Conservation (phyloP, 176 grass and related monocot species). For the Musa itinerans region DNA sequence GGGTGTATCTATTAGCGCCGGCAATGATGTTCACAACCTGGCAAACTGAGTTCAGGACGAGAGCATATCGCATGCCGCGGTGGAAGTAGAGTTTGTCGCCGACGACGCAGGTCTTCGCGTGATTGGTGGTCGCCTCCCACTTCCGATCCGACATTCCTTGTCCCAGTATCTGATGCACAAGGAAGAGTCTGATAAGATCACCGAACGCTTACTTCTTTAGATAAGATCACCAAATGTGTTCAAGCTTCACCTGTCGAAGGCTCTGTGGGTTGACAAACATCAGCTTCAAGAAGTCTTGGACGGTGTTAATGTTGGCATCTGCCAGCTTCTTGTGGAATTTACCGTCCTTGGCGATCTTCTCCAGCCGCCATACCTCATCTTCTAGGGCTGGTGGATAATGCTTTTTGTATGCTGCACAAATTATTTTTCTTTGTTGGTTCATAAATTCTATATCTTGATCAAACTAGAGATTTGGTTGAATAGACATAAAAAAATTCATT, state of each 20-base stretch:
- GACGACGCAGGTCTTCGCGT: conserved; percentile 37
- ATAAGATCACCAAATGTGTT: neutral
- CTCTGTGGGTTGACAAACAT: conserved; percentile 14
- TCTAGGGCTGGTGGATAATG: conserved; percentile 59
- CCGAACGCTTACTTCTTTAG: neutral
- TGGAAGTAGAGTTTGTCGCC: conserved; percentile 47
- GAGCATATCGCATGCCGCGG: neutral
- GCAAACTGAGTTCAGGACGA: conserved; percentile 48
- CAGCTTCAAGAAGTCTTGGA: conserved; percentile 55
- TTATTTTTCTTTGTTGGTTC: no score
- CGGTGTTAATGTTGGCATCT: conserved; percentile 12
- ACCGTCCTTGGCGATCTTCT: conserved; percentile 66
- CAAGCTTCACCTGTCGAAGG: conserved; percentile 34
- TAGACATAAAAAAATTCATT: no score
- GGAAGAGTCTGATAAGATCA: neutral
- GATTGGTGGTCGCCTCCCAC: conserved; percentile 45
- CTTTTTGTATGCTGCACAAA: conserved; percentile 53
- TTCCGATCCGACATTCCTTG: conserved; percentile 57
- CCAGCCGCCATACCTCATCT: conserved; percentile 82
- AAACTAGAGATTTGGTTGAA: no score
- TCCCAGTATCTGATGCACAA: conserved; percentile 49
- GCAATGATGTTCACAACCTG: conserved; percentile 19
- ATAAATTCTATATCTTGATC: no score
- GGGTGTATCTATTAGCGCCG: neutral
- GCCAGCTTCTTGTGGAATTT: conserved; percentile 54